These are phyloP conservation scores for Pichia ethanolica DNA, from an alignment of 805 yeast species.

Conservation along the genomic window DNA sequence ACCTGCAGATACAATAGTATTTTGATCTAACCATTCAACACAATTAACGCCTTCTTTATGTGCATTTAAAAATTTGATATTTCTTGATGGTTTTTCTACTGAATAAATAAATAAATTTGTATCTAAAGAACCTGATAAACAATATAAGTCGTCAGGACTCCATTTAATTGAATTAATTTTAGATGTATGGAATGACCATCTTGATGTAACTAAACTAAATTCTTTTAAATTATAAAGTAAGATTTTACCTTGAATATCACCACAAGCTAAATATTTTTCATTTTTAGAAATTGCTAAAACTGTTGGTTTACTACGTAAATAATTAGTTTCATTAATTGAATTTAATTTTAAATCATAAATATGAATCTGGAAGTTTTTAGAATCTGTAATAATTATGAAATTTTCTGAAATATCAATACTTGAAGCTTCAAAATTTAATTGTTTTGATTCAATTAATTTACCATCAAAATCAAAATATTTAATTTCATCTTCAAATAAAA, in stretches of 20 bases:
- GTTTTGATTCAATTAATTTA: constrained; percentile 20
- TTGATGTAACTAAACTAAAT: constrained; percentile 57
- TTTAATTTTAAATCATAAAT: constrained; percentile 27
- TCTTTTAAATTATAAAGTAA: constrained; percentile 54
- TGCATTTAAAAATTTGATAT: constrained; percentile 64
- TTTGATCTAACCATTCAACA: constrained; percentile 56
- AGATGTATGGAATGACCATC: constrained; percentile 96
- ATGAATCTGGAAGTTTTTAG: constrained; percentile 31
- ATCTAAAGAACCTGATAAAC: constrained; percentile 79
- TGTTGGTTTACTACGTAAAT: constrained; percentile 56
- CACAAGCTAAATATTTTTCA: constrained; percentile 66
- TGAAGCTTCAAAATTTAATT: constrained; percentile 34
- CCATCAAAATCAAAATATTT: constrained; percentile 29
- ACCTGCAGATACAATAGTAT: constrained; percentile 61
- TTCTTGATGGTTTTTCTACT: constrained; percentile 70
- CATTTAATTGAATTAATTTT: constrained; percentile 71
- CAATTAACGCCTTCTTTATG: constrained; percentile 84
- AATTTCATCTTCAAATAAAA: constrained; percentile 39
- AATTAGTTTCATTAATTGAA: constrained; percentile 24
- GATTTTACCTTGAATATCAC: constrained; percentile 83
- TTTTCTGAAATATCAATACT: constrained; percentile 38
- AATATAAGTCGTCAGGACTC: constrained; percentile 65
- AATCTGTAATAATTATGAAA: constrained; percentile 44
- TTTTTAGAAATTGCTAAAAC: constrained; percentile 63
- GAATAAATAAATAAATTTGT: constrained; percentile 75